Evolutionary conservation across 2,329 filamentous ascomycete genomes (phyloP).

Genomic region (Rosellinia necatrix): DNA sequence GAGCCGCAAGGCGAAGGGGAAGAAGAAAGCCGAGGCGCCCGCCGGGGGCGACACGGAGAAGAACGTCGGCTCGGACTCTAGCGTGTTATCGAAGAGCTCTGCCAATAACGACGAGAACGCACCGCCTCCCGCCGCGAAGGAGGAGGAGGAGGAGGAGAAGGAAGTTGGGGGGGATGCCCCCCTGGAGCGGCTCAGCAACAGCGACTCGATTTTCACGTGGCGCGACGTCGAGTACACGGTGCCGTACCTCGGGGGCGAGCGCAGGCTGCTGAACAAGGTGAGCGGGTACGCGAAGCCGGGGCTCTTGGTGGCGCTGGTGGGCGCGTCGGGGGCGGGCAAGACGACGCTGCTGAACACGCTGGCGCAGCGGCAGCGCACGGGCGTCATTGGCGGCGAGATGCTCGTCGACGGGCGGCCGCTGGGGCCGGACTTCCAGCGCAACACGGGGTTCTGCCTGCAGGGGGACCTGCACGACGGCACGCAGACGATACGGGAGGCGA

Average conservation of each 20-base stretch:
- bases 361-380: conserved; percentile 71
- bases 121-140: conserved; percentile 30
- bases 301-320: conserved; percentile 79
- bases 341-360: conserved; percentile 79
- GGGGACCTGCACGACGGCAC: conserved; percentile 73
- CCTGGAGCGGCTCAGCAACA: conserved; percentile 55
- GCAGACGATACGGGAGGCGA: conserved; percentile 82
- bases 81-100: conserved; percentile 34
- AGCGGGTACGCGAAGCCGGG: conserved; percentile 81
- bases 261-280: conserved; percentile 69
- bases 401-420: conserved; percentile 70
- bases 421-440: conserved; percentile 67
- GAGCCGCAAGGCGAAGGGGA: conserved; percentile 63
- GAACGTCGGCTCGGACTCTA: conserved; percentile 37
- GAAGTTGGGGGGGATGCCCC: too few relatives aligned
- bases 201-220: conserved; percentile 73
- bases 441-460: conserved; percentile 74
- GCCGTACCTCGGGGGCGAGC: conserved; percentile 65
- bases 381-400: conserved; percentile 70
- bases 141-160: conserved; percentile 45
- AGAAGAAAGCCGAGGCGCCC: conserved; percentile 47
- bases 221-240: conserved; percentile 73
- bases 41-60: conserved; percentile 69
- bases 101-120: too few relatives aligned
- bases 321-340: conserved; percentile 81